These are phyloP conservation scores for Durotheca rogersii DNA, from an alignment of 495 filamentous ascomycete species.

Conservation along the genomic window DNA sequence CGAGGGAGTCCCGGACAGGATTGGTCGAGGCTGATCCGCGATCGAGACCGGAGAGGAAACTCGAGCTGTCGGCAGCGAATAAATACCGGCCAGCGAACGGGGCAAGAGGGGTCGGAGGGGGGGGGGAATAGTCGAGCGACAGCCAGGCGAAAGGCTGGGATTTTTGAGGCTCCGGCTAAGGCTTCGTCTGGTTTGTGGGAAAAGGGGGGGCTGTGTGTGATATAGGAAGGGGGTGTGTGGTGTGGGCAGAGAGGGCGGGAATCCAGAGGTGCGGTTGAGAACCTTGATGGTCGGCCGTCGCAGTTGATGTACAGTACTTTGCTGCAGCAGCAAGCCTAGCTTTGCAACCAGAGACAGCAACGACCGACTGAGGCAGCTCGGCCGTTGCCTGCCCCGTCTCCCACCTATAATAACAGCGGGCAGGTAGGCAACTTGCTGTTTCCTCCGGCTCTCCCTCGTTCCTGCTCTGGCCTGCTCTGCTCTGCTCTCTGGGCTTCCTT, in stretches of 20 bases:
- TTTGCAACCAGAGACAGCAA: too few relatives aligned
- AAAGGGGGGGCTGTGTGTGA: background rate
- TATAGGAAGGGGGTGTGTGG: background rate
- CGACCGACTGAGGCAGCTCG: too few relatives aligned
- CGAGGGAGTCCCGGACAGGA: too few relatives aligned
- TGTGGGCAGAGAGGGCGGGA: constrained; percentile 22
- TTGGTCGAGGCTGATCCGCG: too few relatives aligned
- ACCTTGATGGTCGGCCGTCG: constrained; percentile 24
- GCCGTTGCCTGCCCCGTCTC: too few relatives aligned
- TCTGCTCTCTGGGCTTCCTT: too few relatives aligned
- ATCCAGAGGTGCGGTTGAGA: constrained; percentile 20
- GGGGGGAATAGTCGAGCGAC: constrained; percentile 6
- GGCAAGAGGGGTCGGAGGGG: constrained; percentile 3
- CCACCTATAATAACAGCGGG: too few relatives aligned
- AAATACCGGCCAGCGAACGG: constrained; percentile 11
- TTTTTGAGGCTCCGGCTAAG: constrained; percentile 14
- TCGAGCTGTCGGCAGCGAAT: background rate
- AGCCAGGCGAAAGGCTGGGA: constrained; percentile 3
- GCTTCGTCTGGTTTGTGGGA: constrained; percentile 3
- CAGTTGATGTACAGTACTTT: background rate
- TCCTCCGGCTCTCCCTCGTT: too few relatives aligned
- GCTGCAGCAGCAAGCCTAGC: background rate
- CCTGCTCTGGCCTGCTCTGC: too few relatives aligned
- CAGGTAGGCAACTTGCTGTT: too few relatives aligned
- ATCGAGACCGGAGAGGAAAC: background rate